Evolutionary conservation across 768 basidiomycete genomes (phyloP).

Genomic region (Hygrocybe punicea): DNA sequence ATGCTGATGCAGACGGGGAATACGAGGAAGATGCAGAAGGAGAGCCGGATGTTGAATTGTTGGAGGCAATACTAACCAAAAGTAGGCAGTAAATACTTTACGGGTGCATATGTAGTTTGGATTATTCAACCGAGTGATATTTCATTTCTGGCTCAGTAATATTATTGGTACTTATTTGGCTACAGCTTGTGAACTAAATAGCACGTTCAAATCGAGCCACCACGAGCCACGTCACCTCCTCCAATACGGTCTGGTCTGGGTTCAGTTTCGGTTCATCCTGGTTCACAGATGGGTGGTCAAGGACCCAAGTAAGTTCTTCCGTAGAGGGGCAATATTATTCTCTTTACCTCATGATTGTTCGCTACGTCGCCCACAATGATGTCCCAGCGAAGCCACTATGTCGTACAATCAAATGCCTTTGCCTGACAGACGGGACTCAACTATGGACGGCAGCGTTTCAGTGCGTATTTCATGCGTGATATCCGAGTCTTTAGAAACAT

Average conservation of each 20-base stretch:
- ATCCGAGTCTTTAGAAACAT: constrained; percentile 26
- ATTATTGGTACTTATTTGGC: constrained; percentile 16
- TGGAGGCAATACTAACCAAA: not conserved
- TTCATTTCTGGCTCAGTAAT: too few species aligned
- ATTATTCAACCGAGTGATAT: not conserved
- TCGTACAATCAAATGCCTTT: constrained; percentile 57
- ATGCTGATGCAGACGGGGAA: constrained; percentile 31
- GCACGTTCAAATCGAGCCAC: constrained; percentile 32
- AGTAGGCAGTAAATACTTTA: not conserved
- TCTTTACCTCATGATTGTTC: constrained; percentile 10
- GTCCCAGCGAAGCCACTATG: constrained; percentile 58
- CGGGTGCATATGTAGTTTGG: not conserved
- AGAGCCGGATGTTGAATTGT: constrained; percentile 35
- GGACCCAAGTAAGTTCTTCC: constrained; percentile 38
- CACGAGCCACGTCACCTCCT: constrained; percentile 22
- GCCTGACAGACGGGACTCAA: constrained; percentile 52
- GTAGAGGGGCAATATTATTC: constrained; percentile 2
- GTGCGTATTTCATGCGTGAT: constrained; percentile 39
- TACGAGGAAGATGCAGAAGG: constrained; percentile 46
- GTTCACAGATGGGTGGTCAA: constrained; percentile 34
- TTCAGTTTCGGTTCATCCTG: constrained; percentile 28
- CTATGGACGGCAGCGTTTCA: constrained; percentile 56
- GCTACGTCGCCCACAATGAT: constrained; percentile 21
- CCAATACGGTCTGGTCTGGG: constrained; percentile 6
- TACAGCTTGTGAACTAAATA: constrained; percentile 24